These are phyloP conservation scores for Metroxylon sagu DNA, from an alignment of 176 grass and related monocot genomes.

Conservation along the genomic window DNA sequence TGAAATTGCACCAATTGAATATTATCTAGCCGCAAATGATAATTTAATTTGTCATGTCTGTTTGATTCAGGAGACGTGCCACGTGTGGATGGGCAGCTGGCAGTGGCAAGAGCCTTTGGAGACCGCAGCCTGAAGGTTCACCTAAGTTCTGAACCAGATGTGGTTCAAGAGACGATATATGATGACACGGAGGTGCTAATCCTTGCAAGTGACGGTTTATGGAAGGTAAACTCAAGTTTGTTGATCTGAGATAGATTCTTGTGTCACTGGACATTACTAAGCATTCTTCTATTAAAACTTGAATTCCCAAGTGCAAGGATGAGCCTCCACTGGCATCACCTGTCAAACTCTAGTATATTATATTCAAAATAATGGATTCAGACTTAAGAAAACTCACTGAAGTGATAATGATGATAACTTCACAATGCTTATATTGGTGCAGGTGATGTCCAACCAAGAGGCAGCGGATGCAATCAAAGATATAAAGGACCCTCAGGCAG, in stretches of 20 bases:
- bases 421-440: too few relatives aligned
- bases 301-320: too few relatives aligned
- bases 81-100: slow-evolving; percentile 90
- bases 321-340: too few relatives aligned
- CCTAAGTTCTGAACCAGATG: slow-evolving; percentile 78
- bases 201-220: slow-evolving; percentile 94
- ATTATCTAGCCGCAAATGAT: too few relatives aligned
- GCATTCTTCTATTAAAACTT: too few relatives aligned
- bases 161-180: slow-evolving; percentile 39
- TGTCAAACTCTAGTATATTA: too few relatives aligned
- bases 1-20: too few relatives aligned
- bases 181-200: slow-evolving; percentile 65
- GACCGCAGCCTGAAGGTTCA: slow-evolving; percentile 87
- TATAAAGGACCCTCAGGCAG: slow-evolving; percentile 19
- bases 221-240: slow-evolving; percentile 57
- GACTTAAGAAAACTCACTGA: too few relatives aligned
- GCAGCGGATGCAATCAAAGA: slow-evolving; percentile 25
- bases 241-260: too few relatives aligned
- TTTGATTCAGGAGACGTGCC: slow-evolving; percentile 72
- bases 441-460: slow-evolving; percentile 57
- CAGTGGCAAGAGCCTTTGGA: slow-evolving; percentile 91
- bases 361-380: too few relatives aligned
- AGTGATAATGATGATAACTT: too few relatives aligned
- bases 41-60: background rate
- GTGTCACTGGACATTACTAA: too few relatives aligned